Percentiles rank a stretch among this genome's conserved stretches.
Conservation (phyloP, 1,284 basidiomycete species). For the Moniliella sp. region DNA sequence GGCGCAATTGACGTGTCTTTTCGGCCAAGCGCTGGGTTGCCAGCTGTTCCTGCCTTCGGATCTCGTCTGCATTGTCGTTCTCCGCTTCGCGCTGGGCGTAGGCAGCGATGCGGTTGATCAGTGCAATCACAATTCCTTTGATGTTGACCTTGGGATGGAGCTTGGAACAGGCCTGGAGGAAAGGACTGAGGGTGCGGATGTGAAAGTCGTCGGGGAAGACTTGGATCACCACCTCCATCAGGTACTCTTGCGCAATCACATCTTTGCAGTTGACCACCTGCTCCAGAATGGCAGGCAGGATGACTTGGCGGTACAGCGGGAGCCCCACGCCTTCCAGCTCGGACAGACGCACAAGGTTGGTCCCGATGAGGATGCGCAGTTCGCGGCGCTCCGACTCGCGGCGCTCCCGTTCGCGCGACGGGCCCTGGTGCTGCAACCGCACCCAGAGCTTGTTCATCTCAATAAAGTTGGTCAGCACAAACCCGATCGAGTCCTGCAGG, state of each 20-base stretch:
- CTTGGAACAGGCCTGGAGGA: constrained; percentile 29
- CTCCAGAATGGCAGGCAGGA: constrained; percentile 28
- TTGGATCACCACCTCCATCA: constrained; percentile 34
- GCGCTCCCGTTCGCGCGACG: constrained; percentile 30
- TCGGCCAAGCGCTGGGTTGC: constrained; percentile 20
- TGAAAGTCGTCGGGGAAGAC: constrained; percentile 34
- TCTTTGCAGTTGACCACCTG: constrained; percentile 34
- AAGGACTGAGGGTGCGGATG: constrained; percentile 23
- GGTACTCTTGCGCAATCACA: constrained; percentile 32
- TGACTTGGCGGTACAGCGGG: constrained; percentile 24
- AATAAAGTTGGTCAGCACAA: constrained; percentile 32
- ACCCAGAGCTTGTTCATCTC: constrained; percentile 35
- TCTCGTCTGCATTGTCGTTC: constrained; percentile 28
- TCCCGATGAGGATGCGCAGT: constrained; percentile 30
- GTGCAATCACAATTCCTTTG: constrained; percentile 31
- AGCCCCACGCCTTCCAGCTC: constrained; percentile 31
- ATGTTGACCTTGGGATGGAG: constrained; percentile 33
- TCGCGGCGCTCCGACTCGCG: constrained; percentile 29
- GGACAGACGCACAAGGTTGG: constrained; percentile 32
- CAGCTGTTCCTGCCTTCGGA: constrained; percentile 26
- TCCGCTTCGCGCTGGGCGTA: constrained; percentile 30
- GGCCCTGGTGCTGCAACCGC: constrained; percentile 30
- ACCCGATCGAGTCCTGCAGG: constrained; percentile 28
- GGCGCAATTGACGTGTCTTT: constrained; percentile 20
- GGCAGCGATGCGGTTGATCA: constrained; percentile 29